These are phyloP conservation scores for Clausena lansium DNA, from an alignment of 345 rosid species.

Conservation along the genomic window DNA sequence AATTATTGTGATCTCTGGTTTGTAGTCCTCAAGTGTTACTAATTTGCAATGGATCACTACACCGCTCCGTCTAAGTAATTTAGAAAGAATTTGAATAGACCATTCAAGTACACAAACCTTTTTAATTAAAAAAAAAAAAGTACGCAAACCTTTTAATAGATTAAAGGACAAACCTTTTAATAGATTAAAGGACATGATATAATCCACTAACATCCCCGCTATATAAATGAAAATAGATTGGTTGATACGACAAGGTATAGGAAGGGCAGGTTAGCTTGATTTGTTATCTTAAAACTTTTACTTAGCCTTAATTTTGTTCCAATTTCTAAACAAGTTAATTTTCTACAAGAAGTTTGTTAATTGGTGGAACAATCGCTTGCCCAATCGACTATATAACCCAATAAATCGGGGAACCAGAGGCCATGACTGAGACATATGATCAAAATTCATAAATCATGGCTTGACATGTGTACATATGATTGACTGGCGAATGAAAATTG, in stretches of 20 bases:
- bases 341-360: not conserved
- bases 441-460: not conserved
- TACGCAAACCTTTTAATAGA: too few relatives aligned
- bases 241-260: not conserved
- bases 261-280: not conserved
- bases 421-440: not conserved
- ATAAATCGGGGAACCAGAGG: not conserved
- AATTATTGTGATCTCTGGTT: too few relatives aligned
- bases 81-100: too few relatives aligned
- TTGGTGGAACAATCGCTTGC: not conserved
- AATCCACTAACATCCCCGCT: not conserved
- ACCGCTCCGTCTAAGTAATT: too few relatives aligned
- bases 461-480: too few relatives aligned
- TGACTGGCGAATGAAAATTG: not conserved
- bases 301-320: not conserved
- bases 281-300: not conserved
- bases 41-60: too few relatives aligned
- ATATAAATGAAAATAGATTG: not conserved
- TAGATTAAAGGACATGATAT: too few relatives aligned
- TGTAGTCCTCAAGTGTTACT: too few relatives aligned
- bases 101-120: too few relatives aligned
- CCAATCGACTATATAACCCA: slow-evolving; percentile 1
- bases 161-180: not conserved
- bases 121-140: too few relatives aligned
- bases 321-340: too few relatives aligned